phyloP scores from a whole-genome alignment of 2,329 filamentous ascomycete genomes.

The Phoma herbarum region DNA sequence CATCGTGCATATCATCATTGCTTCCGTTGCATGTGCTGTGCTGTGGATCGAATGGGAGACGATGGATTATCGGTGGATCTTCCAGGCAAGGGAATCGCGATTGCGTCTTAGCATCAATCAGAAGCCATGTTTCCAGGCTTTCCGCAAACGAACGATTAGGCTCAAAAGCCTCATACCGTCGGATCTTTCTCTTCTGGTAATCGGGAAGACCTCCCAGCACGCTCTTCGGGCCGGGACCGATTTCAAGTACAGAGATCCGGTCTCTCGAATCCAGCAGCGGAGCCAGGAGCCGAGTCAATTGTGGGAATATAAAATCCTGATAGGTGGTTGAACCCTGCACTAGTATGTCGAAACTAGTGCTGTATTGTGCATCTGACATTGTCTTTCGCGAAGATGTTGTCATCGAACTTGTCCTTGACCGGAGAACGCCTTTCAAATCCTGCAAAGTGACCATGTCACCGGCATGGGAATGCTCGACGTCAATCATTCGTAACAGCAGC shows the following conservation, averaged over 20 bases:
- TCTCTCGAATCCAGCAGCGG: constrained; percentile 54
- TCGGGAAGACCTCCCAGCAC: constrained; percentile 61
- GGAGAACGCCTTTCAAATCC: no score
- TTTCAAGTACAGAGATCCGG: constrained; percentile 64
- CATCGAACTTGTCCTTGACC: no score
- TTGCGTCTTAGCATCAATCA: no score
- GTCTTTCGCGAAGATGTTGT: constrained; percentile 34
- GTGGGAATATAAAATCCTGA: constrained; percentile 62
- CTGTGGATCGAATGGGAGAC: no score
- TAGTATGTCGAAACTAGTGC: constrained; percentile 58
- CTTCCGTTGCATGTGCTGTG: no score
- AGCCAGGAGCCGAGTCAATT: constrained; percentile 56
- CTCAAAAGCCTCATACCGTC: constrained; percentile 64
- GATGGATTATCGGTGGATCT: no score
- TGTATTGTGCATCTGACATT: constrained; percentile 61
- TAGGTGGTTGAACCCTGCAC: constrained; percentile 53
- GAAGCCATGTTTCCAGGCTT: constrained; percentile 4
- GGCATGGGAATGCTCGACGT: no score
- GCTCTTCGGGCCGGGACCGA: constrained; percentile 66
- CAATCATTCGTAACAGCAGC: no score
- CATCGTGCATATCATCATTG: no score
- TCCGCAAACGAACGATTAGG: constrained; percentile 59
- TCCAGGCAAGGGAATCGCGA: no score
- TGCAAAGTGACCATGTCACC: no score
- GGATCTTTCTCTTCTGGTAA: constrained; percentile 55